phyloP scores from a whole-genome alignment of 208 protist species.

The Acanthamoeba castellanii region DNA sequence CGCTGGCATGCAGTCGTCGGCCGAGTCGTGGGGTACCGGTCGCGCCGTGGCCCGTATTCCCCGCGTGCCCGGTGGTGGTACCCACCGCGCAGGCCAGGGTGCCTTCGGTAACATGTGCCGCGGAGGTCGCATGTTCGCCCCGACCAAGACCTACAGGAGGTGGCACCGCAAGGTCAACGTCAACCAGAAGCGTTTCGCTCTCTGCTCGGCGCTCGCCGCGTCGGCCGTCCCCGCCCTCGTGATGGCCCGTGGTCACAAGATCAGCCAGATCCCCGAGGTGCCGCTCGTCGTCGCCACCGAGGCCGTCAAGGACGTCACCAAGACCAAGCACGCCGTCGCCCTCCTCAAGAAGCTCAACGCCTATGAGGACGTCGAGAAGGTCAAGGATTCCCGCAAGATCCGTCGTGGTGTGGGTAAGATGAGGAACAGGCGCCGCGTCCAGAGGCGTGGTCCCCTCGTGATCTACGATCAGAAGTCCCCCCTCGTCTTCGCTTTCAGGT shows the following conservation, averaged over 20 bases:
- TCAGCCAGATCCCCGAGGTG: slow-evolving; percentile 95
- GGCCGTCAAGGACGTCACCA: slow-evolving; percentile 85
- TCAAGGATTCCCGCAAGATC: slow-evolving; percentile 93
- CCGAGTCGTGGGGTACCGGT: slow-evolving; percentile 99
- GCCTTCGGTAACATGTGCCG: slow-evolving; percentile 99
- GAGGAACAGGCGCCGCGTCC: slow-evolving; percentile 96
- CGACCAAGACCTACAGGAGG: slow-evolving; percentile 97
- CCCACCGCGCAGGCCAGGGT: slow-evolving; percentile 97
- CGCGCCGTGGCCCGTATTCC: slow-evolving; percentile 99
- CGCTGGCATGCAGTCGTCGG: slow-evolving; percentile 97
- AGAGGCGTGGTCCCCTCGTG: slow-evolving; percentile 97
- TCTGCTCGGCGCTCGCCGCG: slow-evolving; percentile 98
- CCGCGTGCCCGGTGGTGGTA: slow-evolving; percentile 98
- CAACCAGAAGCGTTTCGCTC: slow-evolving; percentile 97
- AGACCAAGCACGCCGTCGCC: slow-evolving; percentile 97
- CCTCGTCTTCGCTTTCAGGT: slow-evolving; percentile 87
- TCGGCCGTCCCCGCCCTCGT: slow-evolving; percentile 97
- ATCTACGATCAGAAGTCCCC: slow-evolving; percentile 95
- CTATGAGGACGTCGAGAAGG: slow-evolving; percentile 96
- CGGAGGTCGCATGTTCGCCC: slow-evolving; percentile 98
- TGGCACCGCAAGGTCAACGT: slow-evolving; percentile 98
- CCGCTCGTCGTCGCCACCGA: slow-evolving; percentile 97
- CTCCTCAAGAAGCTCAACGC: slow-evolving; percentile 96
- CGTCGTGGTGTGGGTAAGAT: slow-evolving; percentile 97
- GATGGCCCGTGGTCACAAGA: slow-evolving; percentile 97